Conservation (phyloP, 2,329 filamentous ascomycete genomes). For the Botrytis tulipae region DNA sequence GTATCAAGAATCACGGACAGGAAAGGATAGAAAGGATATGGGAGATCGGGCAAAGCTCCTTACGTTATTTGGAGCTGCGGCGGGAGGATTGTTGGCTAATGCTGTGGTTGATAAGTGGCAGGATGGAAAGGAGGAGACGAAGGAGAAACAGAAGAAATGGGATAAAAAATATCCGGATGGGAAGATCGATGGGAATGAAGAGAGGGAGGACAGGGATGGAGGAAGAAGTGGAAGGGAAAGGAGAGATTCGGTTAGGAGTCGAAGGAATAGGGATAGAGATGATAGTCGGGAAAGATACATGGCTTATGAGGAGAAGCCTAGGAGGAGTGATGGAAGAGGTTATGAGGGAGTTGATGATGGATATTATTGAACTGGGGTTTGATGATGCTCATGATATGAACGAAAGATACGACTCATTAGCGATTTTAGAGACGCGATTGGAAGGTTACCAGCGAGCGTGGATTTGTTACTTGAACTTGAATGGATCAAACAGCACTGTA, state of each 20-base stretch:
- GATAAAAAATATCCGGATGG: slow-evolving; percentile 16
- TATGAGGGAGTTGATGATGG: neutral
- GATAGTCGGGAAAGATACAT: neutral
- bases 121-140: slow-evolving; percentile 25
- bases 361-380: neutral
- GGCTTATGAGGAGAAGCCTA: neutral
- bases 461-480: neutral
- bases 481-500: neutral
- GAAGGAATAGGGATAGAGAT: neutral
- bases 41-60: slow-evolving; percentile 24
- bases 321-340: neutral
- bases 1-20: slow-evolving; percentile 24
- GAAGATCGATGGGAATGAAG: neutral
- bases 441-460: neutral
- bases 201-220: slow-evolving; percentile 4
- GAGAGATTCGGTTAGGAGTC: slow-evolving; percentile 10
- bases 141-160: slow-evolving; percentile 22
- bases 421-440: neutral
- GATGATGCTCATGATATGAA: neutral
- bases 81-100: slow-evolving; percentile 33
- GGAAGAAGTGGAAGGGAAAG: slow-evolving; percentile 5
- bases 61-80: slow-evolving; percentile 34
- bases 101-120: slow-evolving; percentile 32
- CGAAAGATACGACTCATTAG: neutral
- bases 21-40: slow-evolving; percentile 23